These are phyloP conservation scores for Colletotrichum lupini DNA, from an alignment of 2,329 filamentous ascomycete genomes.

Conservation along the genomic window DNA sequence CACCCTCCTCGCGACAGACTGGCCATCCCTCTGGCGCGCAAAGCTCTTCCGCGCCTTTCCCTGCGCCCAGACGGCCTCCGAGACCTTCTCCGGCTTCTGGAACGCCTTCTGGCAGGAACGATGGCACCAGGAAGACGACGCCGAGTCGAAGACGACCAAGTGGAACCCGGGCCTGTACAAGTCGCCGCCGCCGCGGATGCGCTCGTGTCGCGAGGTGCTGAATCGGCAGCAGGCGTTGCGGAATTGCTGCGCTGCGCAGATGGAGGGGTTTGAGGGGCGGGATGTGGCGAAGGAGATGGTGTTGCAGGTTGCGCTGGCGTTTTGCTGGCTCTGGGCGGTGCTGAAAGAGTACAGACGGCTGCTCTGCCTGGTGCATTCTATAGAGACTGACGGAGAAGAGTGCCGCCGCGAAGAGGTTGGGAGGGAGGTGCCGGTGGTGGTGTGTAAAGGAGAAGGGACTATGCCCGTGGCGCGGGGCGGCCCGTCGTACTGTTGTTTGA, in stretches of 20 bases:
- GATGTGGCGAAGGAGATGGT: constrained; percentile 26
- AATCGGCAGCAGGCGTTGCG: constrained; percentile 33
- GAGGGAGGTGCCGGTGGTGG: constrained; percentile 6
- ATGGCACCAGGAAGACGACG: constrained; percentile 22
- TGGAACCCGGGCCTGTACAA: constrained; percentile 21
- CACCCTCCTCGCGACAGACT: constrained; percentile 11
- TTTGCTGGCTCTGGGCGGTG: constrained; percentile 26
- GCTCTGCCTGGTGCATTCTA: constrained; percentile 10
- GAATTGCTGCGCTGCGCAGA: constrained; percentile 26
- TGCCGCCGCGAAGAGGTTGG: background rate
- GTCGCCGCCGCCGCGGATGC: constrained; percentile 16
- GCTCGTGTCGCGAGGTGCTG: constrained; percentile 34
- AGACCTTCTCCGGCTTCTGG: constrained; percentile 7
- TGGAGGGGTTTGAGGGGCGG: constrained; percentile 2
- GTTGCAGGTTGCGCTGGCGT: constrained; percentile 19
- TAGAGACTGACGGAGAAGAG: background rate
- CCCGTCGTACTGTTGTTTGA: background rate
- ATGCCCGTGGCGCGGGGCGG: constrained; percentile 9
- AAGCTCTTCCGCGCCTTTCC: constrained; percentile 4
- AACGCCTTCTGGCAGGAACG: constrained; percentile 15
- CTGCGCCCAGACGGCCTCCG: background rate
- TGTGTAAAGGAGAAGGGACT: constrained; percentile 10
- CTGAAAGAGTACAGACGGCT: constrained; percentile 14
- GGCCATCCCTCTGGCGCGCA: constrained; percentile 3
- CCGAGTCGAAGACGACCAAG: background rate